These are phyloP conservation scores for Scedosporium aurantiacum DNA, from an alignment of 2,329 filamentous ascomycete genomes.

Conservation along the genomic window DNA sequence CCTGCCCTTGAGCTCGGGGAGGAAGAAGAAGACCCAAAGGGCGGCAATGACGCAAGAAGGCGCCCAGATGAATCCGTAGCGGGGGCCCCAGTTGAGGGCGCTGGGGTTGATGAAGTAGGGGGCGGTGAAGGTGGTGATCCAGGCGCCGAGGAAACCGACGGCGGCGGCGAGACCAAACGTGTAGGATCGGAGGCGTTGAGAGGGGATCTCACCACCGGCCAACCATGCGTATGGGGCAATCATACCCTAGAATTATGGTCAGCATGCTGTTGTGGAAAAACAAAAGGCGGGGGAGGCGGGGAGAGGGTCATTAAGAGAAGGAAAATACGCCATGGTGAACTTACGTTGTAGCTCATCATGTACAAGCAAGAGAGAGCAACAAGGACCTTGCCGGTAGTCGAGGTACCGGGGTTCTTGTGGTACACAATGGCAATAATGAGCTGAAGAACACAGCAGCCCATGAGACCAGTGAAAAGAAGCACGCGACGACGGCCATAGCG, in stretches of 20 bases:
- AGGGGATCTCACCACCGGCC: slow-evolving; percentile 39
- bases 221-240: slow-evolving; percentile 41
- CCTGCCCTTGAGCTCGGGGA: slow-evolving; percentile 8
- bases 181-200: slow-evolving; percentile 38
- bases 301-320: too few relatives aligned
- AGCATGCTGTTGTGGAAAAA: too few relatives aligned
- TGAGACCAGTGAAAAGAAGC: slow-evolving; percentile 34
- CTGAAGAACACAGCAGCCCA: slow-evolving; percentile 36
- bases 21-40: slow-evolving; percentile 8
- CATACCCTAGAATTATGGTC: slow-evolving; percentile 22
- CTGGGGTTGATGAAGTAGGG: slow-evolving; percentile 43
- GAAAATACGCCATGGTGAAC: slow-evolving; percentile 15
- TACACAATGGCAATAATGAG: slow-evolving; percentile 38
- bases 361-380: slow-evolving; percentile 36
- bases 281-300: too few relatives aligned
- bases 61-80: slow-evolving; percentile 42
- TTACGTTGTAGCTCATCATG: slow-evolving; percentile 35
- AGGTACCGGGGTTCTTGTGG: slow-evolving; percentile 22
- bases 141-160: slow-evolving; percentile 36
- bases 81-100: slow-evolving; percentile 37
- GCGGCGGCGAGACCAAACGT: slow-evolving; percentile 39
- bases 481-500: slow-evolving; percentile 35
- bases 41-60: slow-evolving; percentile 13
- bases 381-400: slow-evolving; percentile 26
- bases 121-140: slow-evolving; percentile 40